These are phyloP conservation scores for Kazachstania bromeliacearum DNA, from an alignment of 805 yeast genomes.

Conservation along the genomic window DNA sequence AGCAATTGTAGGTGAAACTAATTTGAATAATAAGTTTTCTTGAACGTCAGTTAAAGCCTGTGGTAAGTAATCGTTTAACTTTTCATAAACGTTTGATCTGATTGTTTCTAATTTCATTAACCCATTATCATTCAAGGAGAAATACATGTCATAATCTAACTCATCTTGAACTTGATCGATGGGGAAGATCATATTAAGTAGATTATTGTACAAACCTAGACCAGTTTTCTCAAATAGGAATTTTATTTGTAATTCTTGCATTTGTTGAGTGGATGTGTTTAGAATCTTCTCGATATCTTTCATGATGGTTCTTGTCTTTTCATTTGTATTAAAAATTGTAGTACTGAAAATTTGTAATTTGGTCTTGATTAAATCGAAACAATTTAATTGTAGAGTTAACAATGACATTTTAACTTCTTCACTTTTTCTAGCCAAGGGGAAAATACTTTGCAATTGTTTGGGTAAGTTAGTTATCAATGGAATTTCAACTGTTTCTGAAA, in stretches of 20 bases:
- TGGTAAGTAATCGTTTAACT: conserved; percentile 37
- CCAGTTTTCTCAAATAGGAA: conserved; percentile 43
- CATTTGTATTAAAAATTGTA: conserved; percentile 26
- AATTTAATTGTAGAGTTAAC: conserved; percentile 44
- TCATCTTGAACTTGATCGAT: conserved; percentile 41
- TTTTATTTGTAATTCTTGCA: conserved; percentile 39
- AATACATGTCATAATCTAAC: conserved; percentile 52
- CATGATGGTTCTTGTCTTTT: conserved; percentile 14
- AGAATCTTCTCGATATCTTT: conserved; percentile 28
- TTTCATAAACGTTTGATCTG: conserved; percentile 38
- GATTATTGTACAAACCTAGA: conserved; percentile 48
- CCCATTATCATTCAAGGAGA: conserved; percentile 54
- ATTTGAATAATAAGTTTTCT: conserved; percentile 42
- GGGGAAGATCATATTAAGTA: conserved; percentile 66
- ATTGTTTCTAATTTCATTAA: conserved; percentile 36
- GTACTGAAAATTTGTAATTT: conserved; percentile 35
- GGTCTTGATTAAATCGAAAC: conserved; percentile 51
- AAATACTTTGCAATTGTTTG: conserved; percentile 23
- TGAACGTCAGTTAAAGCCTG: conserved; percentile 52
- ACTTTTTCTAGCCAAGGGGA: conserved; percentile 24
- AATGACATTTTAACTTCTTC: conserved; percentile 18
- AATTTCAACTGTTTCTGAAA: conserved; percentile 35
- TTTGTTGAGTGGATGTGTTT: conserved; percentile 17
- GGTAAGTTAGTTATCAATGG: conserved; percentile 27
- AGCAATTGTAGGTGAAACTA: conserved; percentile 55